Evolutionary conservation across 805 yeast genomes (phyloP).

Genomic region (Metschnikowia drakensbergensis): DNA sequence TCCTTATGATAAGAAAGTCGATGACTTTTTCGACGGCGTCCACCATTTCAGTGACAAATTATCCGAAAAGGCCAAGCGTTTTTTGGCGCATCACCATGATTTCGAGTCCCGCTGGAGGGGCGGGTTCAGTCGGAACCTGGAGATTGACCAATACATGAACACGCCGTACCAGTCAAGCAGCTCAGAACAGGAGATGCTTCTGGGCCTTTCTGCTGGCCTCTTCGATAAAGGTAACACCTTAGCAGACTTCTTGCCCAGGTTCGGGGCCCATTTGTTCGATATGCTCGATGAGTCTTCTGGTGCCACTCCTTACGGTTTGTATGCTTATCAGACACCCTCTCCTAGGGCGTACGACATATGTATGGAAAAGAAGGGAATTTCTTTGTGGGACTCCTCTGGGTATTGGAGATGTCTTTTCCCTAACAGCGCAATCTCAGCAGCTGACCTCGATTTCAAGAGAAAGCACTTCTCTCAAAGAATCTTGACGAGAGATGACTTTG

Average conservation of each 20-base stretch:
- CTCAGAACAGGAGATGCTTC: background rate
- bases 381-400: constrained; percentile 82
- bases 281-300: constrained; percentile 21
- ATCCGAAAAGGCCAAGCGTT: constrained; percentile 22
- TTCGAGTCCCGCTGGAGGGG: constrained; percentile 2
- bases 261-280: constrained; percentile 9
- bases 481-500: constrained; percentile 59
- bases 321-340: constrained; percentile 58
- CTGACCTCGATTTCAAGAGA: constrained; percentile 26
- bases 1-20: constrained; percentile 22
- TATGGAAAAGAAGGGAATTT: constrained; percentile 57
- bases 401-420: constrained; percentile 92
- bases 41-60: constrained; percentile 25
- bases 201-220: background rate
- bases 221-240: background rate
- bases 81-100: constrained; percentile 7
- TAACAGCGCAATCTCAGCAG: constrained; percentile 34
- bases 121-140: background rate
- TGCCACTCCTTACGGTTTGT: constrained; percentile 41
- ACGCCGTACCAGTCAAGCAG: constrained; percentile 21
- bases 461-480: constrained; percentile 26
- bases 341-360: constrained; percentile 60
- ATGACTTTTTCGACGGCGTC: constrained; percentile 22
- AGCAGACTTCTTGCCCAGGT: background rate
- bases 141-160: constrained; percentile 18